Base-by-base conservation (phyloP, 495 filamentous ascomycete genomes). In the Aspergillus conjunctus region DNA sequence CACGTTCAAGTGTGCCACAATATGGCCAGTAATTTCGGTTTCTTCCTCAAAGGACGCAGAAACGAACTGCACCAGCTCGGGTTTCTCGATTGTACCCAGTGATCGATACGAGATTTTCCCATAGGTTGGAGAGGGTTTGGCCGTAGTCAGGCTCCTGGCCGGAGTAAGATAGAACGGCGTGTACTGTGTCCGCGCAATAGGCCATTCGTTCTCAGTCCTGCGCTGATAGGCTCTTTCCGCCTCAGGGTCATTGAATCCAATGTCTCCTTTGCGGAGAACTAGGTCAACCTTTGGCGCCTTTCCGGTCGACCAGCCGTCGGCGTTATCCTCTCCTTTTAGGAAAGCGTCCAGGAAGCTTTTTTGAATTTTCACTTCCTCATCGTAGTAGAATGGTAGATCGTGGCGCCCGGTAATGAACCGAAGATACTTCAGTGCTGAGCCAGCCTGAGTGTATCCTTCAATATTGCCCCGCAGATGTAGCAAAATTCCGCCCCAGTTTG, bases 381-480 rank as follows among this genome's bases (percentile, higher is more conserved):
- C 59, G 57, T 84, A 86, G 68, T 87, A 88, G 68, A 88, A 88
- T 0, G 86, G 86, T 14, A 88, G 72, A 62, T 88, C 85, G 61
- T 88, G 86, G 0, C 85, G 78, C 12, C 85, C 85, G 0, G 79
- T 83, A 59, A 87, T 84, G 65, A 87, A 83, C 10, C 85, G 79
- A 1, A 87, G 70, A 55, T 82, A 88, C 68, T 87, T 87, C 56
- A 80, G 66, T 52, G 80, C 69, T 6, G 85, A 87, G 0, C 83
- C 80, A 1, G 85, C 83, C 48, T 77, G 64, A 8, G 67, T 75
- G 51, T 74, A 89, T 0, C 86, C 87, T 59, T 84, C 70, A 14
- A 89, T 78, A 61, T 89, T 89, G 1, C 87, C 87, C 10, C 86
- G 73, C 22, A 89, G 74, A 66, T 88, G 86, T 0, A 87, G 73